These are phyloP conservation scores for Suhomyces bribrorum DNA, from an alignment of 1,139 yeast genomes.

Conservation along the genomic window DNA sequence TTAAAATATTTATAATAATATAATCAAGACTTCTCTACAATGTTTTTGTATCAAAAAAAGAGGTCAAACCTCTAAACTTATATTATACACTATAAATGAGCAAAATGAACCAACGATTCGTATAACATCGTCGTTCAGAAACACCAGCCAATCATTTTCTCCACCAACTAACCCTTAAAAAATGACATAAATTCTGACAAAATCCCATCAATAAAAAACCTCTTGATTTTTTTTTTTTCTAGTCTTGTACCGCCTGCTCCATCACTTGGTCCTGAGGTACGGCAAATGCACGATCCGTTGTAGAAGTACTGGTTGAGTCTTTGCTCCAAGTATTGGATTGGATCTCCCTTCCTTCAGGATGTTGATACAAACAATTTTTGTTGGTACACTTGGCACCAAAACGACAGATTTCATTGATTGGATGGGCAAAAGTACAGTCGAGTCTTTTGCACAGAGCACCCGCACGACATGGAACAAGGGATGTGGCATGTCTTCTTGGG, in stretches of 20 bases:
- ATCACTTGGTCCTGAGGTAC: slow-evolving; percentile 74
- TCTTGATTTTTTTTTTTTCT: slow-evolving; percentile 17
- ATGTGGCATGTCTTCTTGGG: slow-evolving; percentile 80
- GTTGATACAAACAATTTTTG: slow-evolving; percentile 67
- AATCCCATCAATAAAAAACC: not conserved
- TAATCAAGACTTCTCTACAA: no score
- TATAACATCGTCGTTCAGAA: no score
- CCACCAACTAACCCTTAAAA: not conserved
- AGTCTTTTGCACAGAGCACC: slow-evolving; percentile 75
- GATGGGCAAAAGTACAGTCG: slow-evolving; percentile 83
- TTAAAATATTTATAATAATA: no score
- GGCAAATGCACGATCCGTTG: slow-evolving; percentile 67
- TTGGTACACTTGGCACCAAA: slow-evolving; percentile 76
- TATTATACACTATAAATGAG: not conserved
- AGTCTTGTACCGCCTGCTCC: slow-evolving; percentile 62
- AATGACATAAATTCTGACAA: no score
- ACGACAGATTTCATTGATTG: slow-evolving; percentile 74
- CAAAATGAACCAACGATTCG: not conserved
- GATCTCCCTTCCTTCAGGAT: slow-evolving; percentile 69
- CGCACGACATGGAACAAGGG: slow-evolving; percentile 73
- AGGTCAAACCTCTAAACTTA: not conserved
- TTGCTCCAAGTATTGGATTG: slow-evolving; percentile 49
- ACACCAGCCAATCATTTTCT: no score
- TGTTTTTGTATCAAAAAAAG: no score
- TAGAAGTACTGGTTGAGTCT: slow-evolving; percentile 14